Base-by-base conservation (phyloP, 2,329 filamentous ascomycete species). In the Penicillium palitans region DNA sequence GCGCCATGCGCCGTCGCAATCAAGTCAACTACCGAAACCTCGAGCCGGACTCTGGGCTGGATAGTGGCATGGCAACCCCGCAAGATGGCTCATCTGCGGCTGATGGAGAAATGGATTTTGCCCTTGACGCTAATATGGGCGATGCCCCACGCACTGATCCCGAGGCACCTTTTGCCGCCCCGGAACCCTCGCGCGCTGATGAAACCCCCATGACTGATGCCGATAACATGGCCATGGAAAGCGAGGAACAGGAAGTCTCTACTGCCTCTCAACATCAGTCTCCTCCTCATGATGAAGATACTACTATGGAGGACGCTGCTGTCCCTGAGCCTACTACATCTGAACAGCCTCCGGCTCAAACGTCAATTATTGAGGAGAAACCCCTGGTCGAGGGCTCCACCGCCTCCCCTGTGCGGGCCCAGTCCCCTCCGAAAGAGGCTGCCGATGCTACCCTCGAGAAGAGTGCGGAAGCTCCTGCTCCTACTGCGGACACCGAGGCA, bases 21-120 rank as follows among this genome's bases (percentile, higher is more conserved):
- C 86, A 88, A 56, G 83, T 83, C 74, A 86, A 87, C 64, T 84
- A 83, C 68, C 78, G 81, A 52, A 87, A 87, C 61, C 76, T 84
- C 2, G 78, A 86, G 62, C 77, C 78, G 15, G 82, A 83, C 65
- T 79, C 81, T 29, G 83, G 83, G 25, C 73, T 79, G 57, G 79
- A 84, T 39, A 84, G 81, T 63, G 82, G 79, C 29, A 72, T 80
- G 48, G 79, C 70, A 50, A 83, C 78, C 58, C 78, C 78, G 5
- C 70, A 73, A 40, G 74, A 76, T 12, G 74, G 70, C 29, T 79
- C 77, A 3, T 78, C 77, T 21, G 59, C 74, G 13, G 73, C 72
- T 21, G 81, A 83, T 52, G 77, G 74, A 4, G 79, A 80, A 8
- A 70, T 74, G 64, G 74, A 76, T 58, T 57, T 61, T 27, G 62